These are phyloP conservation scores for Candida pseudofarinosa DNA, from an alignment of 805 yeast genomes.

Conservation along the genomic window DNA sequence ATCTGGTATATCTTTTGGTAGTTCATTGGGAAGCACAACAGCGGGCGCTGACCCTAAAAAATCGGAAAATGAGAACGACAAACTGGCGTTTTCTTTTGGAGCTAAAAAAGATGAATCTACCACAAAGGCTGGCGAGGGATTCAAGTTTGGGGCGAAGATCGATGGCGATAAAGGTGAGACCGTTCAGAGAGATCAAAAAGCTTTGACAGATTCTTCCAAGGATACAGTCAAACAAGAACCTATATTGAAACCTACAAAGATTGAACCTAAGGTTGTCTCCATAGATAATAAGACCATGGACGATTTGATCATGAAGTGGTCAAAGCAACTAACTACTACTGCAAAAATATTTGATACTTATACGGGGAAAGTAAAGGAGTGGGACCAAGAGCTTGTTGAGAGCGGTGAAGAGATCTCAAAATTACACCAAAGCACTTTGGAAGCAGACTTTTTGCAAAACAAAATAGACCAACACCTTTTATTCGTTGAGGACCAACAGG, in stretches of 20 bases:
- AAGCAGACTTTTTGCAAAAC: slow-evolving; percentile 80
- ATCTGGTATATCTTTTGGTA: slow-evolving; percentile 23
- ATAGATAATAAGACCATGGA: slow-evolving; percentile 89
- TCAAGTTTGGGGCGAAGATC: slow-evolving; percentile 20
- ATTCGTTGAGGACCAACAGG: slow-evolving; percentile 88
- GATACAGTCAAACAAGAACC: slow-evolving; percentile 15
- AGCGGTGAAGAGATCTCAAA: slow-evolving; percentile 83
- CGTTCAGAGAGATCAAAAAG: slow-evolving; percentile 14
- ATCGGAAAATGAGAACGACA: slow-evolving; percentile 9
- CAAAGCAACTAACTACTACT: slow-evolving; percentile 72
- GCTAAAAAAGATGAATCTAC: slow-evolving; percentile 1
- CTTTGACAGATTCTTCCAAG: slow-evolving; percentile 21
- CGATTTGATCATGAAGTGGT: slow-evolving; percentile 91
- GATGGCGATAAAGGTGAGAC: slow-evolving; percentile 13
- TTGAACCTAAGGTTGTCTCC: slow-evolving; percentile 66
- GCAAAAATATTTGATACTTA: slow-evolving; percentile 71
- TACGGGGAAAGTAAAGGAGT: slow-evolving; percentile 67
- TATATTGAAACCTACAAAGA: slow-evolving; percentile 46
- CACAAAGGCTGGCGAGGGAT: slow-evolving; percentile 15
- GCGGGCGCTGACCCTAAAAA: slow-evolving; percentile 21
- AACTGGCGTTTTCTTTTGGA: slow-evolving; percentile 12
- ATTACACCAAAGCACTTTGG: slow-evolving; percentile 69
- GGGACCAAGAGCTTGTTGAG: slow-evolving; percentile 82
- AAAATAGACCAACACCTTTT: slow-evolving; percentile 83
- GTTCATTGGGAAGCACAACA: slow-evolving; percentile 22